Conservation (phyloP, 768 basidiomycete genomes). For the Mycena crocata region DNA sequence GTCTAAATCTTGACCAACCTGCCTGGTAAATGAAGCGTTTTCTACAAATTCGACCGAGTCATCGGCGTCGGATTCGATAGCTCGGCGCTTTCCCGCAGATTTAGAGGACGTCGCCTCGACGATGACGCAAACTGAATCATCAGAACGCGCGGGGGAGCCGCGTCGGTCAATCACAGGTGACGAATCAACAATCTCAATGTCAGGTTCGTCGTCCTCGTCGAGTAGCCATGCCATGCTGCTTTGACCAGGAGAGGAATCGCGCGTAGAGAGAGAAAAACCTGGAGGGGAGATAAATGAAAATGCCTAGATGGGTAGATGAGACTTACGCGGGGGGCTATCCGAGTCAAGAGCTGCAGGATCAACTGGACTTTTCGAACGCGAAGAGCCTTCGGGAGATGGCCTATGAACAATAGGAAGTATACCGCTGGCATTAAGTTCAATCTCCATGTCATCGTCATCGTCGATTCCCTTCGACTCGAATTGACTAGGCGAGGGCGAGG, state of each 20-base stretch:
- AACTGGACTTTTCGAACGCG: conserved; percentile 35
- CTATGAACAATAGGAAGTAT: conserved; percentile 27
- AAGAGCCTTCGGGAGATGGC: conserved; percentile 13
- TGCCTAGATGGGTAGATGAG: not conserved
- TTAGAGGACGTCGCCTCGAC: conserved; percentile 15
- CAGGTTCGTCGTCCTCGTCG: conserved; percentile 69
- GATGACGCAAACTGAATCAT: conserved; percentile 18
- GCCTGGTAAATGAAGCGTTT: too few species aligned
- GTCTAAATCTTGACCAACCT: conserved; percentile 12
- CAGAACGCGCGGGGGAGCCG: conserved; percentile 19
- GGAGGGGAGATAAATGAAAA: not conserved
- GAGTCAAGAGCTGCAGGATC: conserved; percentile 32
- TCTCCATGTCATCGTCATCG: conserved; percentile 67
- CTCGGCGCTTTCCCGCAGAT: conserved; percentile 22
- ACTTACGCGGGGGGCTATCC: conserved; percentile 20
- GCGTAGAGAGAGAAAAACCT: conserved; percentile 39
- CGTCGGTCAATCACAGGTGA: conserved; percentile 50
- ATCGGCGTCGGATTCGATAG: conserved; percentile 24
- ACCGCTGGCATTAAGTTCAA: conserved; percentile 61
- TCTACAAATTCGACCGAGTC: conserved; percentile 40
- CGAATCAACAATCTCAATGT: conserved; percentile 64
- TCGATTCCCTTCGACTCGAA: conserved; percentile 59
- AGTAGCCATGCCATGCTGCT: conserved; percentile 74
- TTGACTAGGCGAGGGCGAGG: conserved; percentile 50
- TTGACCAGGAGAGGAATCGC: conserved; percentile 40